Percentiles rank a stretch among this genome's conserved stretches.
These are phyloP conservation scores for Dispira parvispora DNA, from an alignment of 192 early-diverging fungal genomes.

Conservation along the genomic window DNA sequence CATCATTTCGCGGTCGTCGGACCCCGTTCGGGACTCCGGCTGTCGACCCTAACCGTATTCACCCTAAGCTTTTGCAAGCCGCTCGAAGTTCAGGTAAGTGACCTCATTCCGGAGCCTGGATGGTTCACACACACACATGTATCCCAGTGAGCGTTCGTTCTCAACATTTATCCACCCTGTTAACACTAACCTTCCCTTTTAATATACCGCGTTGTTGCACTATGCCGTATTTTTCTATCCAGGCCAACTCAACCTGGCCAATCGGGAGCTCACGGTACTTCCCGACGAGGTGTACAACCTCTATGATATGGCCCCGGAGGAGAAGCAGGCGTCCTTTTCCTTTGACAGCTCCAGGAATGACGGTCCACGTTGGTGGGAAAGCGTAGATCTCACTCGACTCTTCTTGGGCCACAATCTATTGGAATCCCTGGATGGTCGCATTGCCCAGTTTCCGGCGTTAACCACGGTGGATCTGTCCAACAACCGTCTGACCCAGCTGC, in stretches of 20 bases:
- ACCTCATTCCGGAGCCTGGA: not conserved
- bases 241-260: slow-evolving; percentile 6
- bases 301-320: not conserved
- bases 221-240: too few relatives aligned
- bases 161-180: not conserved
- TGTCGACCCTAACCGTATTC: not conserved
- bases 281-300: slow-evolving; percentile 4
- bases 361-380: slow-evolving; percentile 7
- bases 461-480: slow-evolving; percentile 1
- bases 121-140: not conserved
- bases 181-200: not conserved
- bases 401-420: not conserved
- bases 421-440: not conserved
- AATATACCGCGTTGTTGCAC: not conserved
- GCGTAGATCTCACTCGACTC: slow-evolving; percentile 3
- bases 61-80: not conserved
- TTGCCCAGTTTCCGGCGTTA: not conserved
- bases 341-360: not conserved
- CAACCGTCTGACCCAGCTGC: not conserved
- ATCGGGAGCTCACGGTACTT: not conserved
- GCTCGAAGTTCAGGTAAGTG: slow-evolving; percentile 8
- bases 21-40: not conserved
- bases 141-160: too few relatives aligned
- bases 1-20: not conserved
- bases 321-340: too few relatives aligned